Percentiles rank a stretch among this genome's conserved stretches.
phyloP scores from a whole-genome alignment of 225 moss, liverwort and hornwort genomes.

The Rhytidiadelphus loreus region DNA sequence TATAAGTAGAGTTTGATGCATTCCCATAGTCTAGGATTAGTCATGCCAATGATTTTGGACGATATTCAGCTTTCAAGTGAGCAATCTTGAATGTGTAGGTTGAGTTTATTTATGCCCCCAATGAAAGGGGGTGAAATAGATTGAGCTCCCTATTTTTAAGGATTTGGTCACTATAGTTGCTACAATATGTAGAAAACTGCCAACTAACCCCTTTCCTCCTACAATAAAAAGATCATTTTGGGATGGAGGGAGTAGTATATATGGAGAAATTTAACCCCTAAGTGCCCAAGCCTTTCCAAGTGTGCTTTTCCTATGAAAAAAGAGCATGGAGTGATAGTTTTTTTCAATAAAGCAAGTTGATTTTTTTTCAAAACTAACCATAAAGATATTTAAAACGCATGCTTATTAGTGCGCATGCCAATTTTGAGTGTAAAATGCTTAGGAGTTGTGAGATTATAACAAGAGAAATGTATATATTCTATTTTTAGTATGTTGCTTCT shows the following conservation, averaged over 20 bases:
- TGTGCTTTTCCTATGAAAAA: too few species aligned
- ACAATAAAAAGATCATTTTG: not conserved
- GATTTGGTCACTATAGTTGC: not conserved
- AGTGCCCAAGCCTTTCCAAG: too few species aligned
- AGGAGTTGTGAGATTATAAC: too few species aligned
- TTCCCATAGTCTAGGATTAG: too few species aligned
- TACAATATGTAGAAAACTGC: fast-evolving
- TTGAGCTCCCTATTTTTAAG: not conserved
- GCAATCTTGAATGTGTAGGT: not conserved
- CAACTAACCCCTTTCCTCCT: fast-evolving
- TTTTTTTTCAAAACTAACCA: too few species aligned
- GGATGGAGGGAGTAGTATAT: not conserved
- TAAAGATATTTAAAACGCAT: too few species aligned
- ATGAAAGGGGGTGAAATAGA: not conserved
- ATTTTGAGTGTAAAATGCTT: too few species aligned
- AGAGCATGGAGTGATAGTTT: too few species aligned
- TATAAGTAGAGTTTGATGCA: not conserved
- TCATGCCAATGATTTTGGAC: not conserved
- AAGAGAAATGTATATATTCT: too few species aligned
- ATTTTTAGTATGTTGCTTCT: too few species aligned
- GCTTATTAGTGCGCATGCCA: too few species aligned
- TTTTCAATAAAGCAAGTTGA: too few species aligned
- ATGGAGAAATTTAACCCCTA: not conserved
- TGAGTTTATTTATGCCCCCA: not conserved
- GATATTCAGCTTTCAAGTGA: not conserved